Base-by-base conservation (phyloP, 2,329 filamentous ascomycete genomes). In the Arthrocladium fulminans region DNA sequence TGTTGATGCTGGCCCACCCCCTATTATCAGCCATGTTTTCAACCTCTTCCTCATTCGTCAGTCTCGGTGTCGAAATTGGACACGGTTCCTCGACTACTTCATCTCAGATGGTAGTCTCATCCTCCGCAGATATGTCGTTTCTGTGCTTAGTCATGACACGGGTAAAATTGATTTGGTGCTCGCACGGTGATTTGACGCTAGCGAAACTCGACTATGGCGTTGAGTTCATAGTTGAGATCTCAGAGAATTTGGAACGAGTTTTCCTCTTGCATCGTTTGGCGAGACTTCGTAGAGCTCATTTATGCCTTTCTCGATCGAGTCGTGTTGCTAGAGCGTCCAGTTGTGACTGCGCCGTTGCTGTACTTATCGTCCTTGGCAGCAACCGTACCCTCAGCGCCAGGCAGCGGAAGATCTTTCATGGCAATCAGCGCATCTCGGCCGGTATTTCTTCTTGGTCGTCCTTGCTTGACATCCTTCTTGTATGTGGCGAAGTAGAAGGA, bases 401-500 rank as follows among this genome's bases (percentile, higher is more conserved):
- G 76, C 52, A 82, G 70, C 63, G 86, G 77, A 63, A 84, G 77
- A 62, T 81, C 77, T 65, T 86, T 85, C 72, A 89, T 88, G 66
- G 94, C 88, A 60, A 90, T 86, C 45, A 92, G 71, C 51, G 82
- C 80, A 75, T 90, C 92, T 69, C 86, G 89, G 62, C 86, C 86
- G 60, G 83, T 88, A 61, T 71, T 71, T 59, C 67, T 64, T 54
- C 65, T 68, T 50, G 65, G 69, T 27, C 69, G 66, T 47, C 67
- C 65, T 32, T 62, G 57, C 59, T 70, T 67, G 54, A 58, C 58
- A 30, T 76, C 80, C 76, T 88, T 90, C 65, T 79, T 80, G 67
- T 98, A 98, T 53, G 90, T 98, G 57, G 88, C 88, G 60, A 94
- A 78, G 79, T 97, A 98, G 83, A 98, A 98, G 45, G 85, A 90